Base-by-base conservation (phyloP, 2,329 filamentous ascomycete species). In the Xenoacremonium recifei region DNA sequence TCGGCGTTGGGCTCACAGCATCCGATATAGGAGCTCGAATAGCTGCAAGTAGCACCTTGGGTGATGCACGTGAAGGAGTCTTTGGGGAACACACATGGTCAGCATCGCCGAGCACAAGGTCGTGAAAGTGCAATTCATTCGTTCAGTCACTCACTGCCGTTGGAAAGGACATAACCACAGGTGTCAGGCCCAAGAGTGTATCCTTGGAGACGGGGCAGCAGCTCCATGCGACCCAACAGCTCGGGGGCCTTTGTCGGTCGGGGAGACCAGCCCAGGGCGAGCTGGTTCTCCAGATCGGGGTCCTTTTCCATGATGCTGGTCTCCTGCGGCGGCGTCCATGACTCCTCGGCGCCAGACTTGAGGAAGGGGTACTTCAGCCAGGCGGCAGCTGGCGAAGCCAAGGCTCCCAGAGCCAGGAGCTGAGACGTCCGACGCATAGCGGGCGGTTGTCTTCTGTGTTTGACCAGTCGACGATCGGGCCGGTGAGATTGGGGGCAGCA, bases 91-190 rank as follows among this genome's bases (percentile, higher is more conserved):
- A 19, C 32, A 12, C 2, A 15, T 20, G 12, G 40, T 40, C 29
- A 40, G n/a, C 13, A 30, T 21, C 21, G 50, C 3, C 11, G 5
- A n/a, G n/a, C n/a, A n/a, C n/a, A n/a, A n/a, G n/a, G n/a, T n/a
- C n/a, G n/a, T n/a, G n/a, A n/a, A n/a, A n/a, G n/a, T n/a, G n/a
- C n/a, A n/a, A n/a, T n/a, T n/a, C n/a, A n/a, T n/a, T n/a, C n/a
- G n/a, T n/a, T n/a, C n/a, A n/a, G n/a, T n/a, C 12, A 59, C 64
- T 59, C 44, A 66, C 64, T 57, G 44, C 55, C 57, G 27, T 50
- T 45, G 15, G 38, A 40, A 6, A 35, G 37, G 13, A 60, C 50
- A 37, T 54, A 67, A 7, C 63, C 64, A 35, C 64, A 67, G 1
- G 63, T 66, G 21, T 50, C 49, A 4, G 53, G 38, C 2, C 43